Conservation (phyloP, 176 grass and related monocot genomes). For the Poa annua region DNA sequence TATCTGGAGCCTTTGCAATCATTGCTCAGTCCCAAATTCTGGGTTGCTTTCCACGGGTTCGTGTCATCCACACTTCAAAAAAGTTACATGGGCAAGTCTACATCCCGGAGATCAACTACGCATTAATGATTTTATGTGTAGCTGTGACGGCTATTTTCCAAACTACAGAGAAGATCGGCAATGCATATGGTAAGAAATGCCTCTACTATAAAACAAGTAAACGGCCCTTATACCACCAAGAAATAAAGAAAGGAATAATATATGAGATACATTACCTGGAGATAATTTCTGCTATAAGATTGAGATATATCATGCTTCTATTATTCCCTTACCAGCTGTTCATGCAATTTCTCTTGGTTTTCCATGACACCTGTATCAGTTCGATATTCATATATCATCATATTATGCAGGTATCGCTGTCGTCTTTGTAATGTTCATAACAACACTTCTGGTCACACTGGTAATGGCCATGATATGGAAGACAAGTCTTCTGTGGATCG, state of each 20-base stretch:
- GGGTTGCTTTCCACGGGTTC: conserved; percentile 72
- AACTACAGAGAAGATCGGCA: conserved; percentile 70
- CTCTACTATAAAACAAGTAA: conserved; percentile 19
- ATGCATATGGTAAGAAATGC: conserved; percentile 64
- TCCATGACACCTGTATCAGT: background rate
- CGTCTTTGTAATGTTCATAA: conserved; percentile 75
- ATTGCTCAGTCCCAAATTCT: conserved; percentile 65
- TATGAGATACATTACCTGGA: conserved; percentile 16
- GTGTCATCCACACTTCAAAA: conserved; percentile 62
- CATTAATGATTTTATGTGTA: conserved; percentile 65
- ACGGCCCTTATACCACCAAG: background rate
- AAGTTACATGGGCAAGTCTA: conserved; percentile 76
- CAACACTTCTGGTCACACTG: conserved; percentile 61
- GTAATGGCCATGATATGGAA: conserved; percentile 79
- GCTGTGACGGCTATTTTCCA: conserved; percentile 63
- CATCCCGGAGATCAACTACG: conserved; percentile 75
- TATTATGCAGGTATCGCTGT: conserved; percentile 72
- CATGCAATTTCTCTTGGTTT: conserved; percentile 21
- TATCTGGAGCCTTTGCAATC: conserved; percentile 74
- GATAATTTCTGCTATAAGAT: conserved; percentile 1
- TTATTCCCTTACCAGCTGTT: conserved; percentile 21
- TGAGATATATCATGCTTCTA: background rate
- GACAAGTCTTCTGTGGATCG: conserved; percentile 50
- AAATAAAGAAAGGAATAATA: conserved; percentile 28
- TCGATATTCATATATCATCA: conserved; percentile 26